phyloP scores from a whole-genome alignment of 768 basidiomycete species.

The Hericium erinaceus region DNA sequence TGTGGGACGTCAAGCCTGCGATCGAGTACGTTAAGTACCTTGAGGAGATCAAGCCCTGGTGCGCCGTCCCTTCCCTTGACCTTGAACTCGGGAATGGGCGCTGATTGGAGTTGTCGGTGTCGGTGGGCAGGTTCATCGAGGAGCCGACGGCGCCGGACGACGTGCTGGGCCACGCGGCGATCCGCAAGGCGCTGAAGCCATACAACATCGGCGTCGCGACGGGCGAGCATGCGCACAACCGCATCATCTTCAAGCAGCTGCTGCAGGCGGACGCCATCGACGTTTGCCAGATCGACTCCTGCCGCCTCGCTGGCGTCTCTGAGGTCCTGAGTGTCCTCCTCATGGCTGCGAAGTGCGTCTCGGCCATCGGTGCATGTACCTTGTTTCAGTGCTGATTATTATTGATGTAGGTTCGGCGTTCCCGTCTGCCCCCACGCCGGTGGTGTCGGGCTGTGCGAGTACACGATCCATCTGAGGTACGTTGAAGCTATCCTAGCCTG shows the following conservation, averaged over 20 bases:
- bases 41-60: constrained; percentile 82
- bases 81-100: neutral
- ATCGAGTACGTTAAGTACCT: constrained; percentile 85
- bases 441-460: constrained; percentile 89
- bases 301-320: constrained; percentile 86
- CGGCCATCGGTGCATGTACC: neutral
- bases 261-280: constrained; percentile 89
- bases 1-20: constrained; percentile 90
- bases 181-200: constrained; percentile 69
- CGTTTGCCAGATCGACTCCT: constrained; percentile 92
- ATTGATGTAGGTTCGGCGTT: constrained; percentile 77
- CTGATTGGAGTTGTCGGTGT: neutral
- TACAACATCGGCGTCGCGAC: constrained; percentile 86
- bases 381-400: too few relatives aligned
- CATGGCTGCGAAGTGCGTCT: constrained; percentile 75
- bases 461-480: constrained; percentile 76
- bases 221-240: constrained; percentile 91
- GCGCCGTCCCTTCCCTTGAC: constrained; percentile 6
- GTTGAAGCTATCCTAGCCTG: neutral
- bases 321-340: constrained; percentile 86
- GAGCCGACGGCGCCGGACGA: constrained; percentile 92
- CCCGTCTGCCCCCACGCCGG: constrained; percentile 92
- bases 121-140: constrained; percentile 68
- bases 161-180: constrained; percentile 74
- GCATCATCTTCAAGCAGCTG: constrained; percentile 93